Evolutionary conservation across 2,329 filamentous ascomycete genomes (phyloP), one percentile per base, ranked within the genome.

Genomic region (Macrophomina tecta): DNA sequence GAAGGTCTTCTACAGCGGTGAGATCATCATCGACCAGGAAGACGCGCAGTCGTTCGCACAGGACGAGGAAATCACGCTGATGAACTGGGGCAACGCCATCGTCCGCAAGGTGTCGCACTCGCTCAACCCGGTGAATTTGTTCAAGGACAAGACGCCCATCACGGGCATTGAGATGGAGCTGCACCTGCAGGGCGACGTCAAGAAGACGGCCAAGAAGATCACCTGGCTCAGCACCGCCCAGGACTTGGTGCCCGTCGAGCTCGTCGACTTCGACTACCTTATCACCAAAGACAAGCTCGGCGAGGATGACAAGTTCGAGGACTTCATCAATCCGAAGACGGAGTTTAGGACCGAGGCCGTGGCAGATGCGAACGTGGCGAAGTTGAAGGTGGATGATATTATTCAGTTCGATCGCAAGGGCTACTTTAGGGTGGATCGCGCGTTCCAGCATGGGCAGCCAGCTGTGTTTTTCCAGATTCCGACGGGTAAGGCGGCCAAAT

Each of bases 351-450:
- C 90, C 63, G 86, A 90, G 70, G 92, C 91, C 1, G 77, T 92
- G 64, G 93, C 92, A 32, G 94, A 97, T 75, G 89, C 88, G 74
- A 96, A 94, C 73, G 90, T 97, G 0, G 85, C 86, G 0, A 84
- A 88, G 69, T 83, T 97, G 53, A 93, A 93, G 85, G 89, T 89
- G 77, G 91, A 93, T 74, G 93, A 97, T 73, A 94, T 98, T 69
- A 93, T 98, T 72, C 95, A 98, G 83, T 91, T 98, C 53, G 94
- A 98, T 84, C 87, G 94, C 69, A 93, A 94, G 80, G 94, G 94
- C 1, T 98, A 92, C 81, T 98, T 91, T 83, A 86, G 94, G 63
- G 89, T 97, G 32, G 94, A 98, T 80, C 83, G 81, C 70, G 80
- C 87, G 12, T 86, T 85, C 68, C 78, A 80, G 69, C 84, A 87